Conservation (phyloP, 2,329 filamentous ascomycete genomes). For the Calcarisporium arbuscula region DNA sequence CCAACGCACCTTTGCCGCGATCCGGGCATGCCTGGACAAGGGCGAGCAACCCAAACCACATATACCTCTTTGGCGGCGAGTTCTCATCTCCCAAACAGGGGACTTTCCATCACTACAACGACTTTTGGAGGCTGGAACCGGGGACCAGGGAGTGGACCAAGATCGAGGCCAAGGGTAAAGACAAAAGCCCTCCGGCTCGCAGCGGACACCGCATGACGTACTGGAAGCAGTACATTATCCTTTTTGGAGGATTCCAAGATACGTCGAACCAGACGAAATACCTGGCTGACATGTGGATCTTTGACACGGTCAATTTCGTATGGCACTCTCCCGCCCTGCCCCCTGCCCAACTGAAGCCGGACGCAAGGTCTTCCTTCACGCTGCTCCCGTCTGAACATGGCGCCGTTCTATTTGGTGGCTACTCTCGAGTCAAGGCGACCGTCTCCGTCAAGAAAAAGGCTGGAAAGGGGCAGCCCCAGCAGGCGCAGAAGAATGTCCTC, state of each 20-base stretch:
- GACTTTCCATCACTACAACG: constrained; percentile 98
- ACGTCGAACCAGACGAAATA: constrained; percentile 94
- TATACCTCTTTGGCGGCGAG: constrained; percentile 94
- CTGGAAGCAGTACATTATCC: constrained; percentile 92
- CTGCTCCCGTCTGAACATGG: constrained; percentile 86
- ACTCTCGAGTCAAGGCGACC: constrained; percentile 79
- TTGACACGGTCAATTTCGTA: constrained; percentile 79
- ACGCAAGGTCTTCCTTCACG: constrained; percentile 85
- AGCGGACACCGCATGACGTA: constrained; percentile 95
- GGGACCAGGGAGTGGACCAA: constrained; percentile 82
- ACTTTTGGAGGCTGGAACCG: constrained; percentile 92
- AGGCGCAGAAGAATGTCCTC: constrained; percentile 64
- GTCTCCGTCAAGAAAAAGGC: constrained; percentile 52
- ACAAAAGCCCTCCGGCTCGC: constrained; percentile 73
- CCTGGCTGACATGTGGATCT: constrained; percentile 88
- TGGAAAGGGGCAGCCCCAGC: constrained; percentile 52
- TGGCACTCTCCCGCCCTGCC: constrained; percentile 77
- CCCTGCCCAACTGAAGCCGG: constrained; percentile 76
- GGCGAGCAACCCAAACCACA: constrained; percentile 73
- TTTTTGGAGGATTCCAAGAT: constrained; percentile 97
- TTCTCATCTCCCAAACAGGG: constrained; percentile 96
- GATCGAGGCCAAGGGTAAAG: constrained; percentile 71
- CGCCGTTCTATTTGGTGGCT: constrained; percentile 86
- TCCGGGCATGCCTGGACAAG: constrained; percentile 94
- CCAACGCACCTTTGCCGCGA: constrained; percentile 84